A percentile compares a stretch with the other conserved stretches of the same genome.
These are phyloP conservation scores for Coniferiporia sulphurascens DNA, from an alignment of 1,284 basidiomycete genomes.

Conservation along the genomic window DNA sequence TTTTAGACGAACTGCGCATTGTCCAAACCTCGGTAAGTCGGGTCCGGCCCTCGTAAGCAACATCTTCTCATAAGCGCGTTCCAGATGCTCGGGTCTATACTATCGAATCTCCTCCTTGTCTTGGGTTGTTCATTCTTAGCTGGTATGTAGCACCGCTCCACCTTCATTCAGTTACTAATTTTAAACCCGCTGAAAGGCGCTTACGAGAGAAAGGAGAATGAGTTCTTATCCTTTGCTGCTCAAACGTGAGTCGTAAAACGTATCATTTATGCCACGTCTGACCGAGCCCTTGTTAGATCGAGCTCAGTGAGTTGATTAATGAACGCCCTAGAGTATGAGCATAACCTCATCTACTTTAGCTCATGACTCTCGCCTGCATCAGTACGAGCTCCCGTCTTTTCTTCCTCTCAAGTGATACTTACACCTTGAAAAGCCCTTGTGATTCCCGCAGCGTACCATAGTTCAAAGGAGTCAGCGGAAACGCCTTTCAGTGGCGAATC, in stretches of 20 bases:
- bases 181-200: conserved; percentile 43
- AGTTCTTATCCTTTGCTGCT: conserved; percentile 79
- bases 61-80: not conserved
- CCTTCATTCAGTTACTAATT: not conserved
- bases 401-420: conserved; percentile 1
- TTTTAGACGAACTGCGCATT: conserved; percentile 69
- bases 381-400: conserved; percentile 42
- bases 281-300: conserved; percentile 34
- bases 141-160: conserved; percentile 33
- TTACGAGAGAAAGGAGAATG: conserved; percentile 58
- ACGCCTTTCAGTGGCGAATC: not conserved
- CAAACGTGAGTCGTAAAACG: conserved; percentile 60
- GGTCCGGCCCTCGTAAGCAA: not conserved
- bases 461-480: conserved; percentile 32
- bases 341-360: conserved; percentile 51
- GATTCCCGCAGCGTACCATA: conserved; percentile 86
- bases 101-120: conserved; percentile 88
- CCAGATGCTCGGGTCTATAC: conserved; percentile 76
- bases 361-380: conserved; percentile 87
- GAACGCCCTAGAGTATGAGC: conserved; percentile 83
- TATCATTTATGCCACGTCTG: conserved; percentile 18
- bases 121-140: conserved; percentile 86
- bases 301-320: conserved; percentile 49
- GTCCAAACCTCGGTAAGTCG: conserved; percentile 77
- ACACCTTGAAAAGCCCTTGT: conserved; percentile 56